Evolutionary conservation across 768 basidiomycete species (phyloP), one percentile per base, ranked within the genome.

Genomic region (Trichaptum fuscoviolaceum): DNA sequence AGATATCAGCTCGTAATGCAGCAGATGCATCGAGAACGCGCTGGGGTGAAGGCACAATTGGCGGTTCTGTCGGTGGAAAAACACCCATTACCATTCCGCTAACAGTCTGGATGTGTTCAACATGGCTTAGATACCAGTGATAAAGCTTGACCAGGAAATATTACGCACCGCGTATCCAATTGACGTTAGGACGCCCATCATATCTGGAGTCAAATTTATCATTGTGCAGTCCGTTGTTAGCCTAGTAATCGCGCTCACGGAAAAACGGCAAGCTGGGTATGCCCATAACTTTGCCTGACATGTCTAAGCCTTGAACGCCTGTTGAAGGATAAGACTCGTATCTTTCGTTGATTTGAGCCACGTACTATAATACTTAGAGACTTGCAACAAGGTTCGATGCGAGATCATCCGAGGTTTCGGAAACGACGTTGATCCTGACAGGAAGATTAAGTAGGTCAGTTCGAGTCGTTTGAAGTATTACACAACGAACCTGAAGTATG

Each of bases 341-440:
- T 52, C 4, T n/a, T 1, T 23, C 23, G 10, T n/a, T 27, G 23
- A 25, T 17, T 61, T 15, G 30, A 25, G 6, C 15, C 0, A 64
- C 69, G 17, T 62, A 72, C 71, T 64, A 4, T 63, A 34, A 18
- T 58, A 63, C 25, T 62, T 65, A 70, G 69, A 68, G 57, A 72
- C 58, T 9, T 67, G 63, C 30, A 74, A 58, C 42, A 66, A 34
- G 2, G 17, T 57, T 18, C 30, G 58, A 60, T 73, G 65, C 18
- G 67, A 68, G 52, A 70, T 35, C 5, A 66, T 65, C 30, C 74
- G 70, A 2, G 74, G 71, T 65, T 76, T 77, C 7, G 75, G 74
- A 63, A 75, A 73, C 0, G 73, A 68, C 9, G 75, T 74, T 2
- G 76, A 75, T 9, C 76, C 75, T 63, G 62, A 30, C 63, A 65